A percentile compares a stretch with the other conserved stretches of the same genome.
phyloP scores from a whole-genome alignment of 208 protist species.

The Phytomonas sp. region DNA sequence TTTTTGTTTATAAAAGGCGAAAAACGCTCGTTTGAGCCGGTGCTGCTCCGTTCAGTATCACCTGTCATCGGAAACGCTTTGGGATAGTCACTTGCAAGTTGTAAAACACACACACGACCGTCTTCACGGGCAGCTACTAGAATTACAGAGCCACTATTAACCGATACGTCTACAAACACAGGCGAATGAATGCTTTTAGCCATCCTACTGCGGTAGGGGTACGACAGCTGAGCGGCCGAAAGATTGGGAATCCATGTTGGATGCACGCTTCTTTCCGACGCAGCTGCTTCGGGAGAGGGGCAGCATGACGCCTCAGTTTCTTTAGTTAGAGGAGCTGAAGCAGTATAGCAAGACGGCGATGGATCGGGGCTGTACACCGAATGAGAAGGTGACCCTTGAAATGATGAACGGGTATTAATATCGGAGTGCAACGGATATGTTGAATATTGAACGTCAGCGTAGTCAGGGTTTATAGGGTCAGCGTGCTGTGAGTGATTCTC shows the following conservation, averaged over 20 bases:
- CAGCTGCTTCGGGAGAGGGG: neutral
- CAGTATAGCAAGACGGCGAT: neutral
- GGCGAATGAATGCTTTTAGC: slow-evolving; percentile 23
- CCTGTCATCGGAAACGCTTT: neutral
- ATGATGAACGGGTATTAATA: neutral
- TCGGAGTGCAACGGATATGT: neutral
- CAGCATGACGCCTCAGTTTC: neutral
- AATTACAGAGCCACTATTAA: slow-evolving; percentile 25
- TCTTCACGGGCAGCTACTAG: slow-evolving; percentile 56
- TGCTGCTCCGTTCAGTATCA: neutral
- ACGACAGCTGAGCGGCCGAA: neutral
- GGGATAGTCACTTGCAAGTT: slow-evolving; percentile 16
- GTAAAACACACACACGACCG: slow-evolving; percentile 60
- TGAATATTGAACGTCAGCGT: neutral
- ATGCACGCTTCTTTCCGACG: neutral
- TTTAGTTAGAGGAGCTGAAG: neutral
- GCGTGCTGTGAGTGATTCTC: neutral
- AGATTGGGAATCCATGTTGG: neutral
- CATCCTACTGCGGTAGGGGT: neutral
- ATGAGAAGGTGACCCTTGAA: neutral
- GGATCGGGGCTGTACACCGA: neutral
- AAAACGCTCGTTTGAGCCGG: neutral
- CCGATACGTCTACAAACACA: slow-evolving; percentile 54
- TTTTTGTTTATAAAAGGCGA: neutral
- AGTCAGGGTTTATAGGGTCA: neutral